phyloP scores from a whole-genome alignment of 2,329 filamentous ascomycete species.

The Trichoderma koningii region DNA sequence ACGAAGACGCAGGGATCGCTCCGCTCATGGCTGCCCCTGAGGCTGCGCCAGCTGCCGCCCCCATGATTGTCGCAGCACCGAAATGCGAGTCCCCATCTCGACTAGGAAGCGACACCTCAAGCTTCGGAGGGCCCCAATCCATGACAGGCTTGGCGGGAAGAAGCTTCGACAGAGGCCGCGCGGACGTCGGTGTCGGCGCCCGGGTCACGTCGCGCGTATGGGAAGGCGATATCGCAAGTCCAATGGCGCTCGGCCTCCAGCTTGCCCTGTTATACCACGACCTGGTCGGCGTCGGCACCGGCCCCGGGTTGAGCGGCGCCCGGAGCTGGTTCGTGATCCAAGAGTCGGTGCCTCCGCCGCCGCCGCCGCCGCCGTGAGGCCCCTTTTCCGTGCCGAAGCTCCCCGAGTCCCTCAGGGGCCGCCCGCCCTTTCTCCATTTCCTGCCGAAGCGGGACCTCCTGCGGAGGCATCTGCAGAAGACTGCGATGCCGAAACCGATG shows the following conservation, averaged over 20 bases:
- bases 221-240: conserved; percentile 47
- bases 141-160: conserved; percentile 52
- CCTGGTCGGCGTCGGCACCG: conserved; percentile 30
- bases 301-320: conserved; percentile 31
- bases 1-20: conserved; percentile 9
- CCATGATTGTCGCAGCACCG: background rate
- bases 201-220: conserved; percentile 32
- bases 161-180: conserved; percentile 46
- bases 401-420: conserved; percentile 40
- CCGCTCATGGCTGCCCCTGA: conserved; percentile 24
- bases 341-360: conserved; percentile 28
- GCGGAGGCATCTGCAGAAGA: conserved; percentile 48
- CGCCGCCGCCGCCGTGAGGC: conserved; percentile 25
- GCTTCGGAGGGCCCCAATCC: conserved; percentile 32
- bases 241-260: conserved; percentile 45
- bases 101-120: conserved; percentile 16
- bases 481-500: conserved; percentile 51
- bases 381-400: conserved; percentile 38
- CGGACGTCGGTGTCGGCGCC: conserved; percentile 30
- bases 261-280: conserved; percentile 37
- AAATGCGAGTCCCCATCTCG: conserved; percentile 8
- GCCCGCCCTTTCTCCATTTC: conserved; percentile 13
- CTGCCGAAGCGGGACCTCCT: conserved; percentile 38
- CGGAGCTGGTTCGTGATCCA: conserved; percentile 36
- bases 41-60: conserved; percentile 25